phyloP scores from a whole-genome alignment of 306 rosid species.

The Albizia julibrissin region DNA sequence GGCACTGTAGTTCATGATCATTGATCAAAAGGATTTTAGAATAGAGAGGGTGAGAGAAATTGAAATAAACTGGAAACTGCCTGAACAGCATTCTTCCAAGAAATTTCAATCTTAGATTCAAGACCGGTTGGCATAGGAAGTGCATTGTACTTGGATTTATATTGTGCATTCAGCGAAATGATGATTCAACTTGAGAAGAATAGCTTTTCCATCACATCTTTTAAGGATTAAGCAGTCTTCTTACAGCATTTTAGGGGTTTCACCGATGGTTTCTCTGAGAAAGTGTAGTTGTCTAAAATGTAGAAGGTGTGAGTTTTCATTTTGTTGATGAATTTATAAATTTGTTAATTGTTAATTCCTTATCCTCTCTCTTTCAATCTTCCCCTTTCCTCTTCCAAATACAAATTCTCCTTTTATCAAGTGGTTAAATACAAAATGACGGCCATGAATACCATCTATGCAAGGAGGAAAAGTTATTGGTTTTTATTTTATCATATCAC shows the following conservation, averaged over 20 bases:
- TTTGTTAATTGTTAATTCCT: not conserved
- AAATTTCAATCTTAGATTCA: not conserved
- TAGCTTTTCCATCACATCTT: not conserved
- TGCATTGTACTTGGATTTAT: not conserved
- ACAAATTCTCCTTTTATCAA: not conserved
- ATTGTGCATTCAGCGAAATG: not conserved
- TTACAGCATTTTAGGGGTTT: not conserved
- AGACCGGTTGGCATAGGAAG: not conserved
- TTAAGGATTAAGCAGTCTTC: not conserved
- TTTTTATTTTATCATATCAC: not conserved
- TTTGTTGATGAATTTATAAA: not conserved
- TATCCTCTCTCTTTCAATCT: not conserved
- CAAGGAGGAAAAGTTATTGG: not conserved
- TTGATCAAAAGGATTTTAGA: not conserved
- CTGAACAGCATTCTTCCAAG: not conserved
- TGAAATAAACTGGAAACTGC: slow-evolving; percentile 6
- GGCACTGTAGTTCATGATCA: slow-evolving; percentile 24
- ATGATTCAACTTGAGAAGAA: not conserved
- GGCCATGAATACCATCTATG: not conserved
- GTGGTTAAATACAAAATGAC: not conserved
- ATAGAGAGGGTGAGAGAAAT: not conserved
- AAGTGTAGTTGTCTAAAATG: not conserved
- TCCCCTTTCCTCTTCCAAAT: not conserved
- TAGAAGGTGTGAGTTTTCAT: not conserved
- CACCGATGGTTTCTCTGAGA: not conserved